Evolutionary conservation across 1,139 yeast genomes (phyloP).

Genomic region (Scheffersomyces illinoinensis): DNA sequence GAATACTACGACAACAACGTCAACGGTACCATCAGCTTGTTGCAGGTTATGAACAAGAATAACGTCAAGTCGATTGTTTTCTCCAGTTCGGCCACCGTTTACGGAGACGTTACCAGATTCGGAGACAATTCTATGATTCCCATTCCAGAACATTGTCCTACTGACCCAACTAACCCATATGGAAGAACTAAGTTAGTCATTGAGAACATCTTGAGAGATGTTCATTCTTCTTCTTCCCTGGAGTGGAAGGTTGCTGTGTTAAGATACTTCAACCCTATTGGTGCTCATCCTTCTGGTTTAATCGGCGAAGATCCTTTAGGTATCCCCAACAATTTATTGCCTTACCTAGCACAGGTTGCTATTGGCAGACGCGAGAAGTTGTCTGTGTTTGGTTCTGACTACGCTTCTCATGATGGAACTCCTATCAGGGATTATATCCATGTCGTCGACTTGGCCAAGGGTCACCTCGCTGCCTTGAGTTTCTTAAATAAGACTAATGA

Average conservation of each 20-base stretch:
- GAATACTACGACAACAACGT: conserved; percentile 72
- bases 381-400: conserved; percentile 67
- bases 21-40: conserved; percentile 60
- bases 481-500: conserved; percentile 43
- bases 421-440: conserved; percentile 84
- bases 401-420: conserved; percentile 72
- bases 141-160: conserved; percentile 77
- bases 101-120: conserved; percentile 79
- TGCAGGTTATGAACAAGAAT: conserved; percentile 51
- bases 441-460: conserved; percentile 79
- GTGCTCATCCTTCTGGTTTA: conserved; percentile 81
- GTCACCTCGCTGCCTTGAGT: conserved; percentile 71
- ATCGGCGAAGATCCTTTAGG: conserved; percentile 83
- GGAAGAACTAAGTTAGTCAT: conserved; percentile 71
- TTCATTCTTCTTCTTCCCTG: conserved; percentile 45
- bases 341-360: conserved; percentile 78
- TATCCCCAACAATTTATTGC: conserved; percentile 73
- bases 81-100: conserved; percentile 81
- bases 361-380: conserved; percentile 69
- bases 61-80: conserved; percentile 65
- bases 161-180: conserved; percentile 75
- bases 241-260: conserved; percentile 65
- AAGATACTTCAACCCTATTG: conserved; percentile 81
- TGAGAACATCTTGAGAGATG: conserved; percentile 63
- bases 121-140: conserved; percentile 63